Base-by-base conservation (phyloP, 129 eudicot species). In the Glebionis coronaria region DNA sequence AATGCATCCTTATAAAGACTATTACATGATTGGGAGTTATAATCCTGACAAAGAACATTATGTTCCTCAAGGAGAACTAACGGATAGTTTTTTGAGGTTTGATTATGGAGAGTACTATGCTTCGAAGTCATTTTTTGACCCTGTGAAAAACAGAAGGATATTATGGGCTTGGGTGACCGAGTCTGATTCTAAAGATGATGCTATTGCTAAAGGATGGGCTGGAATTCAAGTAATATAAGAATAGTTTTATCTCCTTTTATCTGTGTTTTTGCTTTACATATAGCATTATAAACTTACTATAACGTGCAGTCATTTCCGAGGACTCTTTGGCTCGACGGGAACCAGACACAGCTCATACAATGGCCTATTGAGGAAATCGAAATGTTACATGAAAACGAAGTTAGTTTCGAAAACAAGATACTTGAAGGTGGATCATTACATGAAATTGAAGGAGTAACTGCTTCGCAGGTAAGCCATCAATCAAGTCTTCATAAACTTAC, bases 211-310 rank as follows among this genome's bases (percentile, higher is more conserved):
- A 67, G 87, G 90, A 29, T 85, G 93, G 93, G 56, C 87, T 7
- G 92, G 89, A 58, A 44, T 88, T 69, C 90, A 82, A 71, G 95
- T 88, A n/a, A n/a, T n/a, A n/a, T n/a, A n/a, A n/a, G n/a, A n/a
- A n/a, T n/a, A n/a, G n/a, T n/a, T n/a, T n/a, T n/a, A n/a, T n/a
- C n/a, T n/a, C n/a, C n/a, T n/a, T n/a, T n/a, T n/a, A n/a, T n/a
- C n/a, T n/a, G n/a, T n/a, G n/a, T n/a, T n/a, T n/a, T n/a, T n/a
- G n/a, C n/a, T n/a, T n/a, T n/a, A n/a, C n/a, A n/a, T n/a, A n/a
- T n/a, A n/a, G n/a, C n/a, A n/a, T n/a, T n/a, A n/a, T n/a, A n/a
- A n/a, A n/a, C n/a, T n/a, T n/a, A n/a, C n/a, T n/a, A n/a, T n/a
- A n/a, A 45, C 9, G 40, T 44, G 49, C 78, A 78, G 78, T 60